Conservation (phyloP, 1,284 basidiomycete genomes). For the Neolentinus lepideus region DNA sequence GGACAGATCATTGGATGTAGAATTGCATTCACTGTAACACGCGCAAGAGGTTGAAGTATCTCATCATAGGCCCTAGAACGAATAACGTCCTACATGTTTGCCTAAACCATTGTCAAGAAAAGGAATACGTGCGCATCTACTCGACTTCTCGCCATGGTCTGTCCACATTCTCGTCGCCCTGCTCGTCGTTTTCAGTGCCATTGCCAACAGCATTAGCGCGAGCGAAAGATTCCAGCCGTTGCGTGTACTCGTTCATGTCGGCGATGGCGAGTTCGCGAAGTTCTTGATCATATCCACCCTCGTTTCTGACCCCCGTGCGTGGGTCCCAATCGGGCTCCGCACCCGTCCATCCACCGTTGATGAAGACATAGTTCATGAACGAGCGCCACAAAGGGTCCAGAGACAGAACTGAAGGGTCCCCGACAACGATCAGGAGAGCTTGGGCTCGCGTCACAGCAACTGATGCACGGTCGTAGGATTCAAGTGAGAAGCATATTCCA, state of each 20-base stretch:
- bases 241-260: conserved; percentile 46
- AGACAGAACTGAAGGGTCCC: conserved; percentile 45
- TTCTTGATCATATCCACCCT: conserved; percentile 22
- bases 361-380: conserved; percentile 44
- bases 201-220: conserved; percentile 27
- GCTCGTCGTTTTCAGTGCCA: conserved; percentile 24
- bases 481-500: not conserved
- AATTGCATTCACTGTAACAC: no score
- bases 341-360: conserved; percentile 44
- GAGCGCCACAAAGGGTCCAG: conserved; percentile 51
- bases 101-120: no score
- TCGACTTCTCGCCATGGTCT: conserved; percentile 42
- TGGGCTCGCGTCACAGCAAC: conserved; percentile 52
- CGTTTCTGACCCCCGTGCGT: conserved; percentile 18
- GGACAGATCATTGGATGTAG: no score
- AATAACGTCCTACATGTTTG: not conserved
- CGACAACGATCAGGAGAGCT: conserved; percentile 47
- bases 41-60: not conserved
- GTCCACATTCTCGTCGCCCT: conserved; percentile 38
- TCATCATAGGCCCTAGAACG: not conserved
- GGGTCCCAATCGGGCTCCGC: conserved; percentile 39
- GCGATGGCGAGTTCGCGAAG: conserved; percentile 22
- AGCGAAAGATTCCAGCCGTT: conserved; percentile 36
- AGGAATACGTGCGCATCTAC: no score
- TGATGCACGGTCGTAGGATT: conserved; percentile 21